Evolutionary conservation across 2,329 filamentous ascomycete species (phyloP).

Genomic region (Neocucurbitaria cava): DNA sequence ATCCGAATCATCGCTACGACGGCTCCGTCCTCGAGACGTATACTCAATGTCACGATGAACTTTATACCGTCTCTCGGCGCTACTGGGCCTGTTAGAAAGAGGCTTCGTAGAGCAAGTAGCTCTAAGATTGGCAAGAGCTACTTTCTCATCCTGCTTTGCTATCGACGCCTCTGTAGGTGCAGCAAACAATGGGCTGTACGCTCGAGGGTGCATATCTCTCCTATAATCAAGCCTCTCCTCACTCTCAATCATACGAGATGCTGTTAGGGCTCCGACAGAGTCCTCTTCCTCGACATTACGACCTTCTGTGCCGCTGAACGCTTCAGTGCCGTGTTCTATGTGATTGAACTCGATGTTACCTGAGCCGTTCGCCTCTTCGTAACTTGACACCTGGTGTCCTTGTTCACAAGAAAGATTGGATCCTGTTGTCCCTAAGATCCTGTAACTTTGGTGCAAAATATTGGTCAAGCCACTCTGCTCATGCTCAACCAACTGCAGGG

Average conservation of each 20-base stretch:
- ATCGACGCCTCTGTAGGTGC: slow-evolving; percentile 6
- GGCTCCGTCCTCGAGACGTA: neutral
- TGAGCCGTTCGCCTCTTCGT: too few species aligned
- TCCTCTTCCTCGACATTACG: too few species aligned
- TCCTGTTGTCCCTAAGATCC: neutral
- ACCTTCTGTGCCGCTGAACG: too few species aligned
- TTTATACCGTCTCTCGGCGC: neutral
- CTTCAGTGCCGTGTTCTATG: too few species aligned
- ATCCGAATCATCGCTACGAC: neutral
- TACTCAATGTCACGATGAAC: neutral
- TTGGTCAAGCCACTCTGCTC: neutral
- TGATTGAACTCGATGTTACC: too few species aligned
- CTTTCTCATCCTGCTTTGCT: slow-evolving; percentile 11
- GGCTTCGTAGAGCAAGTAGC: neutral
- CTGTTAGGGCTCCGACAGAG: too few species aligned
- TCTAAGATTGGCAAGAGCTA: neutral
- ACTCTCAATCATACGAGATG: neutral
- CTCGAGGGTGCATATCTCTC: neutral
- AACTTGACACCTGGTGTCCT: neutral
- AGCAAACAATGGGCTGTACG: neutral
- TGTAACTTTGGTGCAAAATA: neutral
- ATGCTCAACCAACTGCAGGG: neutral
- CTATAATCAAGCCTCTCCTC: neutral
- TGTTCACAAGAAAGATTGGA: neutral
- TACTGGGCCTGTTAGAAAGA: neutral